A percentile compares a stretch with the other conserved stretches of the same genome.
Conservation (phyloP, 2,329 filamentous ascomycete genomes). For the Paradendryphiella salina region DNA sequence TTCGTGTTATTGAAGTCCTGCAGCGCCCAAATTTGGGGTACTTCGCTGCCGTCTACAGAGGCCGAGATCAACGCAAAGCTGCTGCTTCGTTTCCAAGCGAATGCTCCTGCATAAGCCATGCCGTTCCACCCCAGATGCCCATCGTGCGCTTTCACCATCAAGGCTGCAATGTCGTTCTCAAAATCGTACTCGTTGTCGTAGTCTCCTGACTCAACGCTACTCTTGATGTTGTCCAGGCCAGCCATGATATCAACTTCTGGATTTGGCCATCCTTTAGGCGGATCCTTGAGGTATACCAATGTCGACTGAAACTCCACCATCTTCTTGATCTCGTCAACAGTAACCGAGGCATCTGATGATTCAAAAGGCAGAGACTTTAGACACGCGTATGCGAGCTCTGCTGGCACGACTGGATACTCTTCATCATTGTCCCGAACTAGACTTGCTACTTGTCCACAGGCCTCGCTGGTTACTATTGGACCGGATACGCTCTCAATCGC, state of each 20-base stretch:
- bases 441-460: conserved; percentile 34
- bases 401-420: conserved; percentile 31
- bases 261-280: conserved; percentile 45
- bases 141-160: conserved; percentile 42
- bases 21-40: conserved; percentile 39
- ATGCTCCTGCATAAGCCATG: conserved; percentile 42
- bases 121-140: conserved; percentile 46
- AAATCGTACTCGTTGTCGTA: conserved; percentile 51
- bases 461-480: conserved; percentile 35
- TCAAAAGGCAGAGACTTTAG: conserved; percentile 45
- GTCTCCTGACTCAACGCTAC: conserved; percentile 33
- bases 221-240: conserved; percentile 43
- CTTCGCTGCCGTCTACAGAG: conserved; percentile 34
- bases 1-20: conserved; percentile 39
- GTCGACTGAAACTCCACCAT: conserved; percentile 50
- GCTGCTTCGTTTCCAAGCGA: conserved; percentile 39
- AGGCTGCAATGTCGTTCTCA: conserved; percentile 42
- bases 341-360: conserved; percentile 26
- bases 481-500: conserved; percentile 33
- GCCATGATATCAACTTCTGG: conserved; percentile 46
- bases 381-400: conserved; percentile 44
- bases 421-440: conserved; percentile 17
- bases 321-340: conserved; percentile 39
- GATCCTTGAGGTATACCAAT: conserved; percentile 46
- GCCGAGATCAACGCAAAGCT: conserved; percentile 39